Evolutionary conservation across 1,284 basidiomycete species (phyloP), one percentile per base, ranked within the genome.

Genomic region (Cutaneotrichosporon cutaneum): DNA sequence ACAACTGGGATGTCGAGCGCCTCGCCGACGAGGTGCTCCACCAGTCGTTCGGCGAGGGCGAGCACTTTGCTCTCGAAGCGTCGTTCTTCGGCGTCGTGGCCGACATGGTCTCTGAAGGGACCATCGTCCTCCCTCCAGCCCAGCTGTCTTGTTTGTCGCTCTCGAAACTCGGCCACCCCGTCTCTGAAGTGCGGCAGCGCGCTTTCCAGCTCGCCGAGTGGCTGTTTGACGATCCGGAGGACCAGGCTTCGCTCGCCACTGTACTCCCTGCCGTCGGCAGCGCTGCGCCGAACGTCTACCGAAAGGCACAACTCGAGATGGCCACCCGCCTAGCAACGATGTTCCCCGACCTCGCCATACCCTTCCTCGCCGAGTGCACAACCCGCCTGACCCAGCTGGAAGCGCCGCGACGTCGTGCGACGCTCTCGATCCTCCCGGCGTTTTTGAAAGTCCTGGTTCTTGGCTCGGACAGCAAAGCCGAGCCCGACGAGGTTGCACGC

Each of bases 61-160:
- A 82, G 51, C 77, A 80, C 24, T 78, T 79, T 50, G 59, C 71
- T 7, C 77, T 80, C 32, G 72, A 77, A 18, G 75, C 80, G 18
- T 82, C 80, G 27, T 88, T 92, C 77, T 95, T 96, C 71, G 88
- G 90, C 68, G 87, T 90, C 26, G 82, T 94, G 1, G 85, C 86
- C 1, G 88, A 92, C 50, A 84, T 89, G n/a, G 60, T 77, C 21
- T 60, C 64, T 16, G 76, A 79, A 26, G 72, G 74, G 10, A 65
- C 67, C 14, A 63, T 77, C 24, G 82, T 90, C 35, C 85, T 87
- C 71, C 84, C 83, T 3, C 77, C 79, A 9, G 83, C 86, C 8
- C 91, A 95, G 72, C 82, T 87, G 11, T 84, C 87, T n/a, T 94
- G 89, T 69, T 82, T 95, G 5, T 90, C 89, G 0, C 80, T 96